Evolutionary conservation across 331 rosid genomes (phyloP).

Genomic region (Acacia concinna): DNA sequence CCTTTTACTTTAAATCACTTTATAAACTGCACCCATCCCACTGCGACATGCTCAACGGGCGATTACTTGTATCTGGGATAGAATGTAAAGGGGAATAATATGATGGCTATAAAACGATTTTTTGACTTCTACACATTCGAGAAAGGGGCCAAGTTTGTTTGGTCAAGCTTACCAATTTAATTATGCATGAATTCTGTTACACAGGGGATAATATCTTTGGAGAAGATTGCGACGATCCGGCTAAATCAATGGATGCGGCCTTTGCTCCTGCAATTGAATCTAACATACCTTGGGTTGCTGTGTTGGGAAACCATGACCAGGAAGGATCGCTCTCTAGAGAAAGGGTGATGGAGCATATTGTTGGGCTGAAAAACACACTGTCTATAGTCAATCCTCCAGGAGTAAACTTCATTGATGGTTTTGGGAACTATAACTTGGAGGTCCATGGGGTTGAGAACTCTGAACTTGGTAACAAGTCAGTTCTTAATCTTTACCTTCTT

Average conservation of each 20-base stretch:
- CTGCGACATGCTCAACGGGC: background rate
- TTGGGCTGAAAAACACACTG: slow-evolving; percentile 70
- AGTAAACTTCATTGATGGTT: slow-evolving; percentile 65
- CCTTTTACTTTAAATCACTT: background rate
- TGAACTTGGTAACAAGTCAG: slow-evolving; percentile 75
- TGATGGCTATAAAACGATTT: slow-evolving; percentile 7
- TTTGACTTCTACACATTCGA: slow-evolving; percentile 6
- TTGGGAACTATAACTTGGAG: slow-evolving; percentile 88
- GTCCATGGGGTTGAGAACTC: slow-evolving; percentile 70
- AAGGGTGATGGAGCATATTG: slow-evolving; percentile 84
- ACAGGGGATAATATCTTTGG: slow-evolving; percentile 89
- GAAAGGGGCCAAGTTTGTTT: slow-evolving; percentile 14
- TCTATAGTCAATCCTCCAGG: slow-evolving; percentile 66
- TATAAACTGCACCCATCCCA: background rate
- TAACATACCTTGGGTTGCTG: slow-evolving; percentile 87
- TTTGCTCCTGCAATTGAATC: slow-evolving; percentile 85
- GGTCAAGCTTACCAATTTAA: background rate
- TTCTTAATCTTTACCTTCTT: slow-evolving; percentile 84
- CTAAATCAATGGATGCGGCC: slow-evolving; percentile 73
- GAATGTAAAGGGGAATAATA: background rate
- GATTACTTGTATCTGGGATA: background rate
- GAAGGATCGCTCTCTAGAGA: slow-evolving; percentile 81
- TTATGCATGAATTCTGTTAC: slow-evolving; percentile 22
- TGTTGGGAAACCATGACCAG: slow-evolving; percentile 96
- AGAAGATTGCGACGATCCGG: slow-evolving; percentile 58